phyloP scores from a whole-genome alignment of 176 grass and related monocot genomes.

The Musa beccarii region DNA sequence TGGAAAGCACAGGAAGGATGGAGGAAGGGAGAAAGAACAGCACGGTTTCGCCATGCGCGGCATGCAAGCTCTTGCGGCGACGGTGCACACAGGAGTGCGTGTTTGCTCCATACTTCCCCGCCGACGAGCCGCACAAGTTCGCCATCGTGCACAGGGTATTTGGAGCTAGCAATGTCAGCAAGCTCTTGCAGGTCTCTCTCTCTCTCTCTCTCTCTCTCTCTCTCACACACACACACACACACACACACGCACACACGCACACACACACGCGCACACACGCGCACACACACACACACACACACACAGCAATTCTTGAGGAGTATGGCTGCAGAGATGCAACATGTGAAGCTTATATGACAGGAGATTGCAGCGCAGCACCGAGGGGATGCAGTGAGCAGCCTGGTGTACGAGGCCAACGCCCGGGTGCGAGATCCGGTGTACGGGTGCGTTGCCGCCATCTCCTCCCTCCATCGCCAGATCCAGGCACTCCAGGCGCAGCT shows the following conservation, averaged over 20 bases:
- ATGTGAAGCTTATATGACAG: constrained; percentile 24
- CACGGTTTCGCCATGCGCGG: constrained; percentile 10
- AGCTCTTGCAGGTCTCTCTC: constrained; percentile 15
- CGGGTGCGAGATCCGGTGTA: constrained; percentile 84
- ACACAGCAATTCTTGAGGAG: background rate
- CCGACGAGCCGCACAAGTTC: constrained; percentile 10
- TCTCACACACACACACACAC: background rate
- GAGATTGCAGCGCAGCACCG: constrained; percentile 79
- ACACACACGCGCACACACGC: background rate
- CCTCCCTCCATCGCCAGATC: constrained; percentile 86
- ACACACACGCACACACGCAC: no score
- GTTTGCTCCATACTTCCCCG: constrained; percentile 9
- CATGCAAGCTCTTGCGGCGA: constrained; percentile 7
- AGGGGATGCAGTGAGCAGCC: constrained; percentile 93
- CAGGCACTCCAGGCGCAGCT: constrained; percentile 84
- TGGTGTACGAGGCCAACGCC: constrained; percentile 97
- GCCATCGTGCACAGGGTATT: constrained; percentile 16
- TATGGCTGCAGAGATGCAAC: background rate
- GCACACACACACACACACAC: no score
- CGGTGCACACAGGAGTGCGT: constrained; percentile 17
- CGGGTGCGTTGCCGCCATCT: constrained; percentile 87
- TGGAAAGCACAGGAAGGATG: background rate
- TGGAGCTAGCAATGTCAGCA: constrained; percentile 20
- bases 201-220: constrained; percentile 8
- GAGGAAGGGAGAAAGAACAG: background rate